phyloP scores from a whole-genome alignment of 225 moss, liverwort and hornwort species.

The Asterella californica region DNA sequence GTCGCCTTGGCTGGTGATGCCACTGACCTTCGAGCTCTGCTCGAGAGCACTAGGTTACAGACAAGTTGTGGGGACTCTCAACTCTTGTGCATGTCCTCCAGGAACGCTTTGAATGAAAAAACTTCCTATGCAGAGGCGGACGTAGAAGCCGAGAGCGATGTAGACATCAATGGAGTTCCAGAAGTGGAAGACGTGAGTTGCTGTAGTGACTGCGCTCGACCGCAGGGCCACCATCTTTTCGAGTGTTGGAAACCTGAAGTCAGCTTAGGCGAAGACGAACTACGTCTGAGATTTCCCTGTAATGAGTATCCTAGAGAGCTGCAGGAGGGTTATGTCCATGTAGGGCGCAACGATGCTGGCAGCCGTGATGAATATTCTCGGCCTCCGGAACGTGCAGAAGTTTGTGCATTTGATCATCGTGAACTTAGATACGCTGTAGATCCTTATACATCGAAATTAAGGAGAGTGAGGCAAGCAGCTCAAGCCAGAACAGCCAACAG shows the following conservation, averaged over 20 bases:
- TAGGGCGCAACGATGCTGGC: not conserved
- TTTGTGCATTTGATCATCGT: slow-evolving; percentile 7
- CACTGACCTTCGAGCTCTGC: not conserved
- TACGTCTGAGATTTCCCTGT: not conserved
- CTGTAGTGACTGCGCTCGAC: slow-evolving; percentile 29
- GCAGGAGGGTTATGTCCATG: not conserved
- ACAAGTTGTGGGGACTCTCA: not conserved
- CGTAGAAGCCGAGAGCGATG: not conserved
- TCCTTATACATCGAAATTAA: slow-evolving; percentile 4
- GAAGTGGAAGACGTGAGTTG: slow-evolving; percentile 30
- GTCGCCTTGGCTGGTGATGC: not conserved
- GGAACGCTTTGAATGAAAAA: not conserved
- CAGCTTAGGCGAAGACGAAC: not conserved
- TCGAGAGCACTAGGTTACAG: not conserved
- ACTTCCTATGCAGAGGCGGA: not conserved
- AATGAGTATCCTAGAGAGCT: slow-evolving; percentile 8
- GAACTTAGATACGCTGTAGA: slow-evolving; percentile 2
- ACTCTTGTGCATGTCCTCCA: not conserved
- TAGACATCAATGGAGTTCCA: not conserved
- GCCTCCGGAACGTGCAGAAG: not conserved
- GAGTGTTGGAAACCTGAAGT: slow-evolving; percentile 13
- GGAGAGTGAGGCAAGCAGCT: not conserved
- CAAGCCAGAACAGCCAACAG: not conserved
- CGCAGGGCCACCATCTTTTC: not conserved
- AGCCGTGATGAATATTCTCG: not conserved